Base-by-base conservation (phyloP, 257 asterid species). In the Lithospermum erythrorhizon region DNA sequence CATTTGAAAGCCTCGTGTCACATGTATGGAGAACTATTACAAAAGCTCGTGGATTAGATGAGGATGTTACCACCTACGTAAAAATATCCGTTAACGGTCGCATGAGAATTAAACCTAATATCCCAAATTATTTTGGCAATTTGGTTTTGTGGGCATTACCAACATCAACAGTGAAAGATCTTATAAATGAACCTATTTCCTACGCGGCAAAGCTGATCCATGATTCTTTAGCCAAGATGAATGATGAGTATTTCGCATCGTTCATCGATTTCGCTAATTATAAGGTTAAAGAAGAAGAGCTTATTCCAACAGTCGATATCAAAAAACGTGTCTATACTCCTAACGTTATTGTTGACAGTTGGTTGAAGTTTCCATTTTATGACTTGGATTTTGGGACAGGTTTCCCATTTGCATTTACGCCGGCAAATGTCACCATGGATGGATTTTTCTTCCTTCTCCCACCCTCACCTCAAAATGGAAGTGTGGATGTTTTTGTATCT, bases 81-180 rank as follows among this genome's bases (percentile, higher is more conserved):
- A 74, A 76, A 67, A 78, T 89, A 0, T 80, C 94, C 0, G 94
- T 89, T 1, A 84, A 89, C 6, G 95, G 95, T 1, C 86, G 97
- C 27, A 65, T 71, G 16, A 66, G 97, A 52, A 58, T 89, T 56
- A 74, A 63, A 71, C 88, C 94, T 21, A 76, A 64, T 13, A 70
- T 85, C 11, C 89, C 95, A 0, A 72, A 82, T n/a, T 88, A 88
- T 51, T 85, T 86, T 17, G 95, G 96, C 21, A 88, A 88, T 65
- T 54, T 88, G 54, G 95, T 88, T 1, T 79, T 88, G 15, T 88
- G 95, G 95, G 95, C 95, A 37, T 78, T 80, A 30, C 94, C 94
- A 0, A 65, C 61, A 2, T 58, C 89, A 0, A 80, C 70, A 56
- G 95, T 72, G 9, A 69, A 72, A 8, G 77, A 83, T 32, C 84